phyloP scores from a whole-genome alignment of 2,329 filamentous ascomycete genomes.

The Stagonosporopsis tanaceti region DNA sequence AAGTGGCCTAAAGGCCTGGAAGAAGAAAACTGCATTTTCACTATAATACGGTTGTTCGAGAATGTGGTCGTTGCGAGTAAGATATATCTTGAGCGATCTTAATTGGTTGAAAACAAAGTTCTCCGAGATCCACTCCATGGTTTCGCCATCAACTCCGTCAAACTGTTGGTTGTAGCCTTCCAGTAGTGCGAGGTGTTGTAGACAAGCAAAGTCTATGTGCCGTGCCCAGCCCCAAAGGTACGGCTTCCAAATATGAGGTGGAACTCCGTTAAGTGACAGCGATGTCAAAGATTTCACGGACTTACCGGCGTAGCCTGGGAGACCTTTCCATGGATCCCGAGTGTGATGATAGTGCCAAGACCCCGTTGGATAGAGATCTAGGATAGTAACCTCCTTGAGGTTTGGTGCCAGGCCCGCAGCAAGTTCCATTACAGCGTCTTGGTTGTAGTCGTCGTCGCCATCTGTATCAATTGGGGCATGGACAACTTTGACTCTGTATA shows the following conservation, averaged over 20 bases:
- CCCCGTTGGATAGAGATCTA: slow-evolving; percentile 3
- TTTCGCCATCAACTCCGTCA: slow-evolving; percentile 24
- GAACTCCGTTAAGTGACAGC: slow-evolving; percentile 22
- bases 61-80: slow-evolving; percentile 16
- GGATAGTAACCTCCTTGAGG: slow-evolving; percentile 27
- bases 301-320: slow-evolving; percentile 22
- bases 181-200: slow-evolving; percentile 26
- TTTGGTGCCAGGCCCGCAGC: slow-evolving; percentile 32
- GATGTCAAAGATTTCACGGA: slow-evolving; percentile 26
- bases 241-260: background rate
- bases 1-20: slow-evolving; percentile 25
- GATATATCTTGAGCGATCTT: background rate
- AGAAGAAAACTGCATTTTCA: slow-evolving; percentile 28
- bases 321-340: slow-evolving; percentile 25
- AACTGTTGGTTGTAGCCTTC: slow-evolving; percentile 1
- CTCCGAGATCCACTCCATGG: slow-evolving; percentile 26
- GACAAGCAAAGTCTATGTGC: slow-evolving; percentile 27
- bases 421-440: slow-evolving; percentile 29
- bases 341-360: background rate
- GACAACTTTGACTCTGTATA: slow-evolving; percentile 22
- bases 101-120: slow-evolving; percentile 17
- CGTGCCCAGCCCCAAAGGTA: slow-evolving; percentile 23
- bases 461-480: slow-evolving; percentile 24
- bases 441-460: slow-evolving; percentile 29
- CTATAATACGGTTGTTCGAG: slow-evolving; percentile 26